phyloP scores from a whole-genome alignment of 345 rosid genomes.

The Geranium brycei region DNA sequence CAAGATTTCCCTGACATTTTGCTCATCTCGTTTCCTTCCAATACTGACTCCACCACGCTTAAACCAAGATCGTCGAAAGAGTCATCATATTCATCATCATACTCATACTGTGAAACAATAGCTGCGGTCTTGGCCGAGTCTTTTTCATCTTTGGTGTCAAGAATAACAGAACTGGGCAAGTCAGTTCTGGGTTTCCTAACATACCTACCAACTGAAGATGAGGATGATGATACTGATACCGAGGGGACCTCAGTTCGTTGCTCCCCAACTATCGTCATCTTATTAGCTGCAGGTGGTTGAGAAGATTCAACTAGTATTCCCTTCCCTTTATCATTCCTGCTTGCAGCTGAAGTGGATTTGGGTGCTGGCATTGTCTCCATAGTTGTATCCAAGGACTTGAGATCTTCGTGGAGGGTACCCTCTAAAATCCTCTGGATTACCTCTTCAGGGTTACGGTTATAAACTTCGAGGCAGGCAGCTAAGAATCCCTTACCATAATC shows the following conservation, averaged over 20 bases:
- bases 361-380: constrained; percentile 43
- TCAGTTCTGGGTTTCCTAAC: constrained; percentile 58
- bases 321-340: constrained; percentile 66
- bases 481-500: constrained; percentile 74
- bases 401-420: constrained; percentile 75
- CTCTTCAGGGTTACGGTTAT: constrained; percentile 84
- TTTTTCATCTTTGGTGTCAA: constrained; percentile 35
- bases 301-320: constrained; percentile 54
- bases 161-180: constrained; percentile 27
- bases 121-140: constrained; percentile 42
- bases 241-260: constrained; percentile 24
- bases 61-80: constrained; percentile 91
- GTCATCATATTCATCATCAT: constrained; percentile 93
- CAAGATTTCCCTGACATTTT: constrained; percentile 18
- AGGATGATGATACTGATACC: constrained; percentile 24
- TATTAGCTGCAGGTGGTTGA: constrained; percentile 10
- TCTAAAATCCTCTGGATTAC: constrained; percentile 92
- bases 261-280: constrained; percentile 9
- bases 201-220: constrained; percentile 56
- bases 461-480: constrained; percentile 77
- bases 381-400: constrained; percentile 50
- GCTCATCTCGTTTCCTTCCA: constrained; percentile 51
- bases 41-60: constrained; percentile 49
- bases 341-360: constrained; percentile 28
- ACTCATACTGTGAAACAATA: constrained; percentile 60